Evolutionary conservation across 1,284 basidiomycete genomes (phyloP), one percentile per base, ranked within the genome.

Genomic region (Ganoderma resinaceum): DNA sequence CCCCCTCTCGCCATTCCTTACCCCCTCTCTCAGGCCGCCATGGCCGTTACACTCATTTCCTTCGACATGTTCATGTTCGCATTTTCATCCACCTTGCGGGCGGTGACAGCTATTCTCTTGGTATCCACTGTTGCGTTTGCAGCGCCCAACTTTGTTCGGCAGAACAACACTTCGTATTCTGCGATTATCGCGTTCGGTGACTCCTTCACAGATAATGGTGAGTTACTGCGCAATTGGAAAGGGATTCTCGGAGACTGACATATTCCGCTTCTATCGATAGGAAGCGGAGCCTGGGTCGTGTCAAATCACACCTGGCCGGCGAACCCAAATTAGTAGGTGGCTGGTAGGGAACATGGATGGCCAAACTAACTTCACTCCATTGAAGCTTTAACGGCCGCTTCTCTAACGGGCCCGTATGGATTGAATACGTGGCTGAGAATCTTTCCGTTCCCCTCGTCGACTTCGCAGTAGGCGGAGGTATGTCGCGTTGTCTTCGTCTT

Each of bases 301-400:
- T 61, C 66, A 4, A 67, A 67, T 16, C 57, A 67, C 3, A 61
- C 62, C 18, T 64, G 62, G 62, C 66, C 66, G 12, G 66, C 66
- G 37, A 53, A 62, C 23, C 61, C 60, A 8, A 53, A 62, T 12
- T 62, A 62, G 65, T 66, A 33, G n/a, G 60, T 58, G 4, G n/a
- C 9, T 11, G 9, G 0, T 6, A 3, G 14, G 37, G 31, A 33
- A 35, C 29, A 18, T 18, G 35, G 20, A 61, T 11, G 3, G 12
- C 12, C 11, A 14, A 52, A 23, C 33, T 37, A 23, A 52, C 31
- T 31, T 37, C 53, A 12, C 7, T 57, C 18, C 4, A 35, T 18
- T 38, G 20, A 11, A 66, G 66, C 37, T 31, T 23, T 29, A 46
- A 8, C 35, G 66, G 66, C 16, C 61, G 66, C 18, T 67, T 67